phyloP scores from a whole-genome alignment of 1,139 yeast species.

The Suhomyces ambrosiae region DNA sequence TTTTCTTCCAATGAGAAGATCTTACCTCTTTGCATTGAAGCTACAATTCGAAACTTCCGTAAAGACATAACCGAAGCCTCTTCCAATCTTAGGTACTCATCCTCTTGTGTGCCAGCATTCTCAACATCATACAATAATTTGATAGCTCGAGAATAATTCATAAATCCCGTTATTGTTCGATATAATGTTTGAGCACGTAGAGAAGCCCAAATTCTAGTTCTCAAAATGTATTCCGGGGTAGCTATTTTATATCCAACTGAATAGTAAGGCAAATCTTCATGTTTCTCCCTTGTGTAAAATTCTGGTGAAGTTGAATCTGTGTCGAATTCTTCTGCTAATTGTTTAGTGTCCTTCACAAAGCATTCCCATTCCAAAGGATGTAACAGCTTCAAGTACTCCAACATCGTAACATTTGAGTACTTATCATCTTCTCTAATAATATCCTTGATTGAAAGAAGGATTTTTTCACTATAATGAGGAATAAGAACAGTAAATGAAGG shows the following conservation, averaged over 20 bases:
- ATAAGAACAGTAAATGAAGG: slow-evolving; percentile 97
- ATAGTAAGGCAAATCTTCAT: slow-evolving; percentile 97
- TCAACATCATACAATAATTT: slow-evolving; percentile 96
- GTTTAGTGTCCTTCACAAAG: slow-evolving; percentile 97
- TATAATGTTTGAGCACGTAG: slow-evolving; percentile 96
- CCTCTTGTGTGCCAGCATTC: slow-evolving; percentile 99
- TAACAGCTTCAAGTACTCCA: slow-evolving; percentile 95
- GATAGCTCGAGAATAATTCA: slow-evolving; percentile 98
- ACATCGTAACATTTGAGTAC: slow-evolving; percentile 91
- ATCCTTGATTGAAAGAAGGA: slow-evolving; percentile 89
- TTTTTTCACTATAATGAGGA: slow-evolving; percentile 98
- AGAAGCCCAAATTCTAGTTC: slow-evolving; percentile 99
- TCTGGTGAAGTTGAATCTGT: slow-evolving; percentile 68
- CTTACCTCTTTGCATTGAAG: slow-evolving; percentile 97
- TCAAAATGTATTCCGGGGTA: slow-evolving; percentile 97
- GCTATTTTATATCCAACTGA: slow-evolving; percentile 99
- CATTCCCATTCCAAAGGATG: slow-evolving; percentile 99
- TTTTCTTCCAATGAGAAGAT: slow-evolving; percentile 96
- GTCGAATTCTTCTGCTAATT: slow-evolving; percentile 96
- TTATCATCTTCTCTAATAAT: slow-evolving; percentile 99
- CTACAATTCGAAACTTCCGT: slow-evolving; percentile 95
- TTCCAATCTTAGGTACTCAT: slow-evolving; percentile 94
- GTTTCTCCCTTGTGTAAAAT: slow-evolving; percentile 81
- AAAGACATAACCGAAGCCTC: slow-evolving; percentile 99
- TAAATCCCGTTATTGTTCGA: slow-evolving; percentile 98